Evolutionary conservation across 371 early-diverging fungal species (phyloP).

Genomic region (Enterospora canceri): DNA sequence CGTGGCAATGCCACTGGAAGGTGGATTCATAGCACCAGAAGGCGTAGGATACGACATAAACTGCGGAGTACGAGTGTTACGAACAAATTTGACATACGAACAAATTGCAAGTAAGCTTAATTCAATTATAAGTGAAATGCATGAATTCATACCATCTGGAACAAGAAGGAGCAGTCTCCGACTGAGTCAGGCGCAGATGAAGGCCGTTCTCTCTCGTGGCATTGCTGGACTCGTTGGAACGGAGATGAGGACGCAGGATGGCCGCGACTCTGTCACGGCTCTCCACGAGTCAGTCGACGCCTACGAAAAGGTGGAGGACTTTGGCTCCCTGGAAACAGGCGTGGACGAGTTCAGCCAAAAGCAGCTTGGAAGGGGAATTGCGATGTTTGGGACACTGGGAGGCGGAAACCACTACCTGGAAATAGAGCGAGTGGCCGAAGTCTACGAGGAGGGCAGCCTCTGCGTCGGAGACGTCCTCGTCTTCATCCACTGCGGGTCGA

Average conservation of each 20-base stretch:
- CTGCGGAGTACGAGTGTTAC: constrained; percentile 55
- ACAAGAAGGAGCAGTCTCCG: not conserved
- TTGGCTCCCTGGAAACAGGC: constrained; percentile 34
- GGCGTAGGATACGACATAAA: constrained; percentile 57
- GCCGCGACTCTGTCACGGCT: not conserved
- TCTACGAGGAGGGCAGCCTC: constrained; percentile 39
- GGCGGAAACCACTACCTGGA: constrained; percentile 58
- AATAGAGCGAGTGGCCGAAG: constrained; percentile 48
- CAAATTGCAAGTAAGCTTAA: constrained; percentile 2
- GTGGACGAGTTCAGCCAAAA: constrained; percentile 39
- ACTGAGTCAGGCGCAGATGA: not conserved
- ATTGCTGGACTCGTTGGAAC: constrained; percentile 21
- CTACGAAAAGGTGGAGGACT: constrained; percentile 40
- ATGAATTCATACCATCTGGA: not conserved
- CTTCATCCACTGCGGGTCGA: constrained; percentile 54
- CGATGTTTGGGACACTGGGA: constrained; percentile 53
- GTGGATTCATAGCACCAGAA: constrained; percentile 36
- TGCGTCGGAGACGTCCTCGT: constrained; percentile 38
- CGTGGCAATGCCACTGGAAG: constrained; percentile 20
- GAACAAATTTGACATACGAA: constrained; percentile 23
- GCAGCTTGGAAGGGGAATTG: constrained; percentile 39
- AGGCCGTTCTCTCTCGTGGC: constrained; percentile 34
- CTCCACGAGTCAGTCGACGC: constrained; percentile 9
- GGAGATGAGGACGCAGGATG: not conserved
- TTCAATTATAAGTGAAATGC: not conserved